Conservation (phyloP, 2,329 filamentous ascomycete species). For the Fusarium scirpi region DNA sequence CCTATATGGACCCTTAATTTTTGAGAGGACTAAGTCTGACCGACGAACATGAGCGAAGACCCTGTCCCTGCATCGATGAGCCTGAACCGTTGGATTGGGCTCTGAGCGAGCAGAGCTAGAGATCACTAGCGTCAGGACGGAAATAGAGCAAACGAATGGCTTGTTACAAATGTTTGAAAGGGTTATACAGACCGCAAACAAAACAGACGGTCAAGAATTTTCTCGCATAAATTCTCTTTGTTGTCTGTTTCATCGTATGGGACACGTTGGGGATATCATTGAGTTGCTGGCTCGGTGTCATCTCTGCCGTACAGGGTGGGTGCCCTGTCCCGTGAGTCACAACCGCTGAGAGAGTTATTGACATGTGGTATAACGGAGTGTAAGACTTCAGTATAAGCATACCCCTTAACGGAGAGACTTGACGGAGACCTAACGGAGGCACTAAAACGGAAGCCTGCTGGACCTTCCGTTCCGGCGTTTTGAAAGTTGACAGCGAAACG, state of each 20-base stretch:
- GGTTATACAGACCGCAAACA: neutral
- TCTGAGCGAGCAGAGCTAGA: constrained; percentile 16
- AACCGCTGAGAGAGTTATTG: neutral
- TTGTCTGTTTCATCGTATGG: constrained; percentile 12
- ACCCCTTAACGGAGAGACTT: neutral
- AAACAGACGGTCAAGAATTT: neutral
- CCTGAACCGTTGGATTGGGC: constrained; percentile 46
- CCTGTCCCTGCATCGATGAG: constrained; percentile 40
- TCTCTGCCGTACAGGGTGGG: constrained; percentile 7
- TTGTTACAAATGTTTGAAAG: neutral
- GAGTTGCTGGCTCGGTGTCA: constrained; percentile 14
- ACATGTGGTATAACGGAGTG: constrained; percentile 7
- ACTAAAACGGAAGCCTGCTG: constrained; percentile 16
- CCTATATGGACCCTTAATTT: constrained; percentile 32
- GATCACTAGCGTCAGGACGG: constrained; percentile 11
- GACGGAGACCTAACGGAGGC: neutral
- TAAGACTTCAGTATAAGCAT: constrained; percentile 3
- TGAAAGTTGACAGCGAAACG: constrained; percentile 3
- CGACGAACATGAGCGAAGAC: constrained; percentile 16
- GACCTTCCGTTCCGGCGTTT: constrained; percentile 35
- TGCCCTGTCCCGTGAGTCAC: constrained; percentile 23
- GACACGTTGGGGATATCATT: constrained; percentile 10
- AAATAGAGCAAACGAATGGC: constrained; percentile 17
- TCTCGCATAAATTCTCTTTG: constrained; percentile 9
- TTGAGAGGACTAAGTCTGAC: constrained; percentile 15